Evolutionary conservation across 768 basidiomycete species (phyloP).

Genomic region (Auricularia heimuer): DNA sequence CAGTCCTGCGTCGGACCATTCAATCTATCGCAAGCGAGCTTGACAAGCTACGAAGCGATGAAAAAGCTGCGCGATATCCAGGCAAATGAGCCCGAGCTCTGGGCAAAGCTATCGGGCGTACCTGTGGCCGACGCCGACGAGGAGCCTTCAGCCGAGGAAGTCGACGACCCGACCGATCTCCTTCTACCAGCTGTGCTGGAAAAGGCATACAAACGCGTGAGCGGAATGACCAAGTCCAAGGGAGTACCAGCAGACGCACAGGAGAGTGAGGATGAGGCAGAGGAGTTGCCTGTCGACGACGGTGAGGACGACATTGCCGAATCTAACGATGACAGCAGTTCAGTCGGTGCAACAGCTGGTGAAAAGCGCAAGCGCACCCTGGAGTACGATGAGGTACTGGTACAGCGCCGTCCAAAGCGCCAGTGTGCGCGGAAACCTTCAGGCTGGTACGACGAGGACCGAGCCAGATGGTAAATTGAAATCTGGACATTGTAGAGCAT

Average conservation of each 20-base stretch:
- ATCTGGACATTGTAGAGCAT: neutral
- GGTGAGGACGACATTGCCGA: neutral
- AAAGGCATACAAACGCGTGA: too few species aligned
- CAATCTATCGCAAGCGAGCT: slow-evolving; percentile 20
- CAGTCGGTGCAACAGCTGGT: neutral
- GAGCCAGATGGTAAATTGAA: neutral
- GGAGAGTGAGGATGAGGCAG: too few species aligned
- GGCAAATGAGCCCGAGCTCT: neutral
- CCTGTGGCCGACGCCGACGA: neutral
- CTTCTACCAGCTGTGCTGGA: too few species aligned
- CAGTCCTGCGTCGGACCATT: slow-evolving; percentile 15
- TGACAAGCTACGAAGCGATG: slow-evolving; percentile 11
- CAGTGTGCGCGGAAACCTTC: neutral
- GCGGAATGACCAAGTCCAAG: too few species aligned
- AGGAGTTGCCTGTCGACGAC: too few species aligned
- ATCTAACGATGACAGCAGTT: neutral
- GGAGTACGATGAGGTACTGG: neutral
- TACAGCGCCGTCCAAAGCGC: neutral
- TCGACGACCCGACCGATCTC: neutral
- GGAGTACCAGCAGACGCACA: too few species aligned
- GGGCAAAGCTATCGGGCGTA: neutral
- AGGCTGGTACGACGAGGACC: neutral
- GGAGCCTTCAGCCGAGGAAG: neutral
- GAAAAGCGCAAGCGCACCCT: neutral
- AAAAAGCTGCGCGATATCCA: neutral